phyloP scores from a whole-genome alignment of 208 protist species.

The Trypanosoma mega region DNA sequence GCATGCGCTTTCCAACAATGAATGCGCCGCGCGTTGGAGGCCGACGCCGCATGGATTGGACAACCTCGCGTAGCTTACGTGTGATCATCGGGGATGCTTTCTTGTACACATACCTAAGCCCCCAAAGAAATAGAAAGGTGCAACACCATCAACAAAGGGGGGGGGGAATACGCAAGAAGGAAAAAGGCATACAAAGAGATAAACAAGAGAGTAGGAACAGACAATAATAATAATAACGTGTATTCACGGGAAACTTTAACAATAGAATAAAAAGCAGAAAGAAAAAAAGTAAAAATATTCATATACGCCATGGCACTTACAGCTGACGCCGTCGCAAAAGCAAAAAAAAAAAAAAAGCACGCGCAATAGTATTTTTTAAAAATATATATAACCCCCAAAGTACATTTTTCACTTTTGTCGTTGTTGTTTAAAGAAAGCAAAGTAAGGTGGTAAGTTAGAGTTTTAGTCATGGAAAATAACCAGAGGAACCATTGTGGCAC shows the following conservation, averaged over 20 bases:
- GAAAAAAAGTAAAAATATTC: slow-evolving; percentile 10
- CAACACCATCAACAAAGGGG: too few species aligned
- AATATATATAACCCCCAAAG: too few species aligned
- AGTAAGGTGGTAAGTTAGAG: too few species aligned
- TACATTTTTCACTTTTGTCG: too few species aligned
- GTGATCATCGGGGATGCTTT: slow-evolving; percentile 27
- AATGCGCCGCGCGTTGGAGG: slow-evolving; percentile 10
- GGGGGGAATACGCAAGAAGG: not conserved
- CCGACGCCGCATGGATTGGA: too few species aligned
- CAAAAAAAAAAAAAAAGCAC: not conserved
- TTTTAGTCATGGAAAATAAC: too few species aligned
- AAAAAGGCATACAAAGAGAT: slow-evolving; percentile 12
- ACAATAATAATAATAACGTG: slow-evolving; percentile 1
- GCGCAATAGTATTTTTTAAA: too few species aligned
- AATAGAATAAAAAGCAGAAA: slow-evolving; percentile 7
- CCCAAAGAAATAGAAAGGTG: too few species aligned
- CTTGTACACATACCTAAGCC: too few species aligned
- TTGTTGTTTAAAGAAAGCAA: too few species aligned
- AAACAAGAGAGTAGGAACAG: not conserved
- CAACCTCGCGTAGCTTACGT: slow-evolving; percentile 10
- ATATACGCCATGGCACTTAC: not conserved
- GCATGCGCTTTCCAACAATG: slow-evolving; percentile 43
- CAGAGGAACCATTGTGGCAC: too few species aligned
- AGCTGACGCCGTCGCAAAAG: not conserved
- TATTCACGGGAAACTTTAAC: not conserved